Conservation (phyloP, 78 protist species). For the Dictyostelium firmibasis region DNA sequence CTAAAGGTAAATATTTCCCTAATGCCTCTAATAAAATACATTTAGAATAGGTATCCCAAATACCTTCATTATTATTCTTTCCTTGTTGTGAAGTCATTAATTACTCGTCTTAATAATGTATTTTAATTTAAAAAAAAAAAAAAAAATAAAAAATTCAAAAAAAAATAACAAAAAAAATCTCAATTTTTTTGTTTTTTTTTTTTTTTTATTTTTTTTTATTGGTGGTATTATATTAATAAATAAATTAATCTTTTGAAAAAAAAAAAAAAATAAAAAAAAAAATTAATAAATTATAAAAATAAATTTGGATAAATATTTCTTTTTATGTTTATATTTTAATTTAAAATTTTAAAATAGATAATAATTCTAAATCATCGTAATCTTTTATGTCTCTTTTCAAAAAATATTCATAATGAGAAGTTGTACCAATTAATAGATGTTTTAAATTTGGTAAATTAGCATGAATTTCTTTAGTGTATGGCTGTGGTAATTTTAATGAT, state of each 20-base stretch:
- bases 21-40: constrained; percentile 12
- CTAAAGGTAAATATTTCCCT: constrained; percentile 27
- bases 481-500: not conserved
- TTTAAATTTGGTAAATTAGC: not conserved
- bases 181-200: not conserved
- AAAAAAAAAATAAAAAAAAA: too few relatives aligned
- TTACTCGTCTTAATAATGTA: not conserved
- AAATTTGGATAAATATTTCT: too few relatives aligned
- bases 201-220: not conserved
- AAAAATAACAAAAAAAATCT: not conserved
- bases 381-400: not conserved
- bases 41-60: constrained; percentile 41
- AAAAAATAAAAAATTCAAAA: not conserved
- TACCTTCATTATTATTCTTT: not conserved
- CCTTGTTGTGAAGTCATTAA: not conserved
- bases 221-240: too few relatives aligned
- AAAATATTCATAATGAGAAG: not conserved
- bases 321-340: too few relatives aligned
- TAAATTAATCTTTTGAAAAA: too few relatives aligned
- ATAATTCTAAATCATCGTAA: not conserved
- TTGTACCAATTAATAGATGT: not conserved
- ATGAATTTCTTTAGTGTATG: not conserved
- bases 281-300: too few relatives aligned
- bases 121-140: not conserved
- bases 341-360: too few relatives aligned